Evolutionary conservation across 1,284 basidiomycete species (phyloP), one percentile per base, ranked within the genome.

Genomic region (Puccinia coronata): DNA sequence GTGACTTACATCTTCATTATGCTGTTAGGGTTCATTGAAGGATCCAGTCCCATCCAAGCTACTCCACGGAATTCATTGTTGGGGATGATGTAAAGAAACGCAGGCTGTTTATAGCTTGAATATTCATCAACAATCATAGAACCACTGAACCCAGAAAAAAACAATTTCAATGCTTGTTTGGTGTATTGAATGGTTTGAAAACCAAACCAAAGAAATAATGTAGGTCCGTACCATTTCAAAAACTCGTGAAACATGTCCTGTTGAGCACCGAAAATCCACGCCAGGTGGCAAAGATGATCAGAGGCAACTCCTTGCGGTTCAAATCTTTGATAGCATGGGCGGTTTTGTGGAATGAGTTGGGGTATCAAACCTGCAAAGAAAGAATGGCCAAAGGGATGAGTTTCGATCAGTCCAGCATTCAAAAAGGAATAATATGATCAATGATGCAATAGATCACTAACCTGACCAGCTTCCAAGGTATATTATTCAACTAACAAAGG

Each of bases 231-330:
- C 84, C 85, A 83, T 82, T 86, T 86, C 70, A 84, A 82, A 16
- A 84, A 82, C 77, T 86, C 87, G 82, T 85, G 85, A 76, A 89
- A 89, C 95, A 98, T 98, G 87, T 98, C 96, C 87, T 97, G 95
- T 87, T 98, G 96, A 85, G 97, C 97, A 83, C 97, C 97, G 34
- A 99, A 91, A 99, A 99, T 53, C 97, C 97, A 89, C 97, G 94
- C 96, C 97, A 99, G 89, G 99, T 99, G 83, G 97, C 97, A 85
- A 99, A 98, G 87, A 99, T 96, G 87, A 99, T 94, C 82, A 99
- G 90, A 4, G 97, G 97, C 31, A 99, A 89, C 57, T 94, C 95
- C 87, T 99, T 97, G 73, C 95, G 92, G 88, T 96, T 93, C 88
- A 99, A 95, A 88, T 99, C 97, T 87, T 96, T 94, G 88, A 99